Base-by-base conservation (phyloP, 371 early-diverging fungal species). In the Mortierella polycephala region DNA sequence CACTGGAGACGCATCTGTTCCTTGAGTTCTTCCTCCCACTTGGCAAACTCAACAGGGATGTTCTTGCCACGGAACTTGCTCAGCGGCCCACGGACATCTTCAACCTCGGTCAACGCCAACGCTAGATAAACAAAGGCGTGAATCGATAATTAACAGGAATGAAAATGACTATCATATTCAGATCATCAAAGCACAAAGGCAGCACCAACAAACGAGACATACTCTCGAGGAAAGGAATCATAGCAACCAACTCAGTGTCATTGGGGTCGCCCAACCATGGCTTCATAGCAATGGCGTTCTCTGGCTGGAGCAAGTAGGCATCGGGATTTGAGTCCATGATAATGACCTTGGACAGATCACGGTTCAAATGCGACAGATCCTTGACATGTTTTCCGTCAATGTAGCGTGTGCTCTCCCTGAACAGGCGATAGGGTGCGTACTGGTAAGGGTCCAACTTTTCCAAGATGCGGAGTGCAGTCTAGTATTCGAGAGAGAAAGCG, bases 221-320 rank as follows among this genome's bases (percentile, higher is more conserved):
- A 88, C 90, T 87, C 85, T 98, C 97, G 49, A 99, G 86, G 86
- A 98, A 96, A 20, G 95, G 95, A 83, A 96, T 93, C 65, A 94
- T 87, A 56, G 91, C 93, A 55, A 89, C 81, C 60, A 99, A 82
- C 71, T 93, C 95, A 23, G 83, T 85, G 74, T 98, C 99, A 21
- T 85, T 87, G 4, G 93, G 83, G 58, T 95, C 90, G 30, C 98
- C 98, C 67, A 84, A 85, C 95, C 96, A 99, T 42, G 93, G 91
- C 72, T 92, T 91, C 67, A 96, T 83, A 30, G 87, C 69, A 46
- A 98, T 83, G 30, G 93, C 93, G 75, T 98, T 98, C 68, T 97
- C 96, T 5, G 97, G 97, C 77, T 98, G 98, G 69, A 91, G 83
- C 44, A 89, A 81, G 85, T 89, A 93, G 11, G 92, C 86, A 18